Conservation (phyloP, 169 alveolate species). For the Babesia ovis region DNA sequence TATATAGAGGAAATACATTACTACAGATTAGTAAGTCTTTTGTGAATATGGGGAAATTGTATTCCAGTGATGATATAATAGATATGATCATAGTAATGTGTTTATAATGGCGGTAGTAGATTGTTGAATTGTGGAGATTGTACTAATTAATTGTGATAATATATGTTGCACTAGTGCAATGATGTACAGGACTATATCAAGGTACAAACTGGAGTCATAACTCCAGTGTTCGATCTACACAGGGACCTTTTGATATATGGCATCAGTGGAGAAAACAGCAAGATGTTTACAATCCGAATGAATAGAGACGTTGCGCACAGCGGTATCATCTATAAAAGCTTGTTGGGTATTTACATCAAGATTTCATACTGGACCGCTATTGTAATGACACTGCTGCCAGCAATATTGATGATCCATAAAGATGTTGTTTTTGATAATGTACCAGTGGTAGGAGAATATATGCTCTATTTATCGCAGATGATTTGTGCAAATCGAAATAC, state of each 20-base stretch:
- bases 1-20: constrained; percentile 9
- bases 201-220: constrained; percentile 6
- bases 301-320: not conserved
- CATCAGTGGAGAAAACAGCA: constrained; percentile 22
- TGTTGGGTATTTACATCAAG: constrained; percentile 7
- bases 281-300: constrained; percentile 8
- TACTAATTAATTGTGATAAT: too few species aligned
- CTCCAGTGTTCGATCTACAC: constrained; percentile 30
- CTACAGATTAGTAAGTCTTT: not conserved
- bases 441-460: constrained; percentile 34
- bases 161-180: too few species aligned
- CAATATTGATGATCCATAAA: constrained; percentile 1
- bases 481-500: constrained; percentile 28
- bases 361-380: constrained; percentile 12
- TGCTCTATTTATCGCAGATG: constrained; percentile 33
- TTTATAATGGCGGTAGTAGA: too few species aligned
- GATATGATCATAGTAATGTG: too few species aligned
- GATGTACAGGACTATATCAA: constrained; percentile 31
- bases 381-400: constrained; percentile 26
- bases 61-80: too few species aligned
- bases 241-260: constrained; percentile 26
- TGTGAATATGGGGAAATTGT: not conserved
- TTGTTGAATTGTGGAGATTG: too few species aligned
- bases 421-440: constrained; percentile 31
- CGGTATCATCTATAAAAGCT: not conserved